These are phyloP conservation scores for Liquidambar formosana DNA, from an alignment of 164 flowering plant genomes.

Conservation along the genomic window DNA sequence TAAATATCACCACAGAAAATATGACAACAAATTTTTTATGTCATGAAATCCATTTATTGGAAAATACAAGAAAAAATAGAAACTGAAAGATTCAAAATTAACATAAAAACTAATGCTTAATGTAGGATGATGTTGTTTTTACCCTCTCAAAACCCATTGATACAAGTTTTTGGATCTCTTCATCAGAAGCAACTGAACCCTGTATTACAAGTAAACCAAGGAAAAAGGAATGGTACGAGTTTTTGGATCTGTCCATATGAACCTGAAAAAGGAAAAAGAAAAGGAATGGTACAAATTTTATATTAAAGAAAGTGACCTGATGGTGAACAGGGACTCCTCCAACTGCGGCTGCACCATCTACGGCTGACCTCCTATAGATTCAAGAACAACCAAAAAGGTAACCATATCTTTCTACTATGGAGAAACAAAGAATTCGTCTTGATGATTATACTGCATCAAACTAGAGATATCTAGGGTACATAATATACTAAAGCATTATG, in stretches of 20 bases:
- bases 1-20: background rate
- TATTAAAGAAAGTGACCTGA: conserved; percentile 41
- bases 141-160: conserved; percentile 98
- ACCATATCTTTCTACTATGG: background rate
- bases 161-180: conserved; percentile 69
- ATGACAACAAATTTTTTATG: background rate
- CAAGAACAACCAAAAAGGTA: background rate
- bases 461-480: background rate
- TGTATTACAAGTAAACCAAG: conserved; percentile 29
- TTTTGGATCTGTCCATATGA: background rate
- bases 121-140: conserved; percentile 3
- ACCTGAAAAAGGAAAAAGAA: background rate
- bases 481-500: too few relatives aligned
- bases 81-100: background rate
- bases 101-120: background rate
- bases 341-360: conserved; percentile 30
- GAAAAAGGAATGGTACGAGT: background rate
- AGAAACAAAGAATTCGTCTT: background rate
- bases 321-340: conserved; percentile 22
- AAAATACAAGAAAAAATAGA: background rate
- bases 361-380: conserved; percentile 39
- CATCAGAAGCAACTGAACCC: conserved; percentile 53
- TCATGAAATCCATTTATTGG: background rate
- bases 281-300: background rate
- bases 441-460: background rate